Percentiles rank a stretch among this genome's conserved stretches.
phyloP scores from a whole-genome alignment of 257 asterid genomes.

The Solanum habrochaites region DNA sequence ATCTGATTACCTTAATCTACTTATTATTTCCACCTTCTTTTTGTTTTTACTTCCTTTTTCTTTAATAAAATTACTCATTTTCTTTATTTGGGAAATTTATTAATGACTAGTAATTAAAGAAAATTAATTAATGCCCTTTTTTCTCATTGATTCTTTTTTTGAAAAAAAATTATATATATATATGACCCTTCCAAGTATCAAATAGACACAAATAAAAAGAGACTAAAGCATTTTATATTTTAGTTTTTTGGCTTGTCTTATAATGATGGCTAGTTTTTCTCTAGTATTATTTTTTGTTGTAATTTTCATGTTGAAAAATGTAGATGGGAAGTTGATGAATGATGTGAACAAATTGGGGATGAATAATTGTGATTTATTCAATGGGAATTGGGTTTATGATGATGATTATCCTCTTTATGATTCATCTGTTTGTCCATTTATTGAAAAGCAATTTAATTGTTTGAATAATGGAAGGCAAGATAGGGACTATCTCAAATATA shows the following conservation, averaged over 20 bases:
- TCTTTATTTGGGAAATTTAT: not conserved
- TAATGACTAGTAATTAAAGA: not conserved
- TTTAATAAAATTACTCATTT: not conserved
- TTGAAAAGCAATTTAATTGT: constrained; percentile 14
- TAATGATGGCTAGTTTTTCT: not conserved
- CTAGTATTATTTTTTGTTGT: not conserved
- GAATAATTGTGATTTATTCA: constrained; percentile 2
- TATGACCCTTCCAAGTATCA: not conserved
- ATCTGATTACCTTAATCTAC: no score
- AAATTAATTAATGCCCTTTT: not conserved
- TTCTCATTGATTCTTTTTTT: not conserved
- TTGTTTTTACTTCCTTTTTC: not conserved
- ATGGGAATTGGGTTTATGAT: constrained; percentile 23
- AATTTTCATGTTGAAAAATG: not conserved
- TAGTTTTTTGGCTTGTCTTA: not conserved
- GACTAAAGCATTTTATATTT: not conserved
- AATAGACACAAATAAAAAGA: not conserved
- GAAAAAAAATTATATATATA: not conserved
- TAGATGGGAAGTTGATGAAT: not conserved
- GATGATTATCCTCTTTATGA: constrained; percentile 16
- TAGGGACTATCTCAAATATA: constrained; percentile 8
- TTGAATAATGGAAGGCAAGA: constrained; percentile 17
- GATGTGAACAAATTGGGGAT: not conserved
- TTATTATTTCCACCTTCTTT: not conserved
- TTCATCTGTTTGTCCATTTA: constrained; percentile 11